Conservation (phyloP, 768 basidiomycete genomes). For the Mycena vulgaris region DNA sequence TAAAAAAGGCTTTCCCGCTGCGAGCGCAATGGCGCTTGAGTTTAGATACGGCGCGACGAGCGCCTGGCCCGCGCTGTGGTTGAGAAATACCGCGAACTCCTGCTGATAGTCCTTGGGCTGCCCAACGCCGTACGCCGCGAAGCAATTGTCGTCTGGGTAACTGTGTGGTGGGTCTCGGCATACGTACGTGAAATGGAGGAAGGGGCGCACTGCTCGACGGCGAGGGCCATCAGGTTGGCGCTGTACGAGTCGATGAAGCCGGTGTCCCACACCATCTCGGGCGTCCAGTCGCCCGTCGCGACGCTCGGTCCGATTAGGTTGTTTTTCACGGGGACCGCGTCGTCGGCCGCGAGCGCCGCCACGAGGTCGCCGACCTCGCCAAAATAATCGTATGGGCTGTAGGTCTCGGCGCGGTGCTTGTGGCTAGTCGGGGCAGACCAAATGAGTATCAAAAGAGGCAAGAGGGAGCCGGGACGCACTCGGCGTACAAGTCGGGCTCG, state of each 20-base stretch:
- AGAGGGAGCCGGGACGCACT: background rate
- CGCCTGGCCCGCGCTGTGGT: conserved; percentile 66
- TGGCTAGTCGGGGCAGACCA: too few relatives aligned
- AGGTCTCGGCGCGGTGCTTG: conserved; percentile 15
- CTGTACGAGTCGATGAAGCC: conserved; percentile 52
- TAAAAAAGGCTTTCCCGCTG: conserved; percentile 63
- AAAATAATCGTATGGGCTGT: conserved; percentile 27
- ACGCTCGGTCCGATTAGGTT: conserved; percentile 60
- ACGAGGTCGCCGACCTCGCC: conserved; percentile 54
- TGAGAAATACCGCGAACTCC: conserved; percentile 69
- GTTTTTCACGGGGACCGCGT: conserved; percentile 44
- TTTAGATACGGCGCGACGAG: conserved; percentile 68
- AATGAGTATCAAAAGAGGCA: too few relatives aligned
- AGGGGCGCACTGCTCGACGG: conserved; percentile 59
- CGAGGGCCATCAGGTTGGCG: conserved; percentile 47
- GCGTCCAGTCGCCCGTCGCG: conserved; percentile 54
- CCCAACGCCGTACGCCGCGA: conserved; percentile 51
- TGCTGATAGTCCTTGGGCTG: background rate
- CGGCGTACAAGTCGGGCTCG: conserved; percentile 71
- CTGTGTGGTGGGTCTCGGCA: too few relatives aligned
- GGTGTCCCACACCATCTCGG: conserved; percentile 53
- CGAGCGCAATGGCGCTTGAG: conserved; percentile 62
- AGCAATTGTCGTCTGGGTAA: conserved; percentile 75
- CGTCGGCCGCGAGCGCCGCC: conserved; percentile 44
- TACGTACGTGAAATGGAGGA: too few relatives aligned